phyloP scores from a whole-genome alignment of 2,329 filamentous ascomycete species.

The Capronia coronata region DNA sequence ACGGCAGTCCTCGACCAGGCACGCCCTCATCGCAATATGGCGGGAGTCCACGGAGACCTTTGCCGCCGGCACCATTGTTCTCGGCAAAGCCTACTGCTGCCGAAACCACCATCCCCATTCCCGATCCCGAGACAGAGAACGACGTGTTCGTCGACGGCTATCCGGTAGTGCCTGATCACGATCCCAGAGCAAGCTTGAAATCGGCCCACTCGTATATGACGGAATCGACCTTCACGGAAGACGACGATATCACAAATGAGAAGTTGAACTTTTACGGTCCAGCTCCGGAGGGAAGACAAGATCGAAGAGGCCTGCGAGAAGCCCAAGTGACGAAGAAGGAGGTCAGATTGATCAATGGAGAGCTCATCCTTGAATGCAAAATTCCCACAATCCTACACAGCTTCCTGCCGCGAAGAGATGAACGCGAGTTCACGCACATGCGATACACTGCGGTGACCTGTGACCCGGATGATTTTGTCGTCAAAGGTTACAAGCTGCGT shows the following conservation, averaged over 20 bases:
- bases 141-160: constrained; percentile 62
- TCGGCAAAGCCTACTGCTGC: constrained; percentile 40
- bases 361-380: constrained; percentile 96
- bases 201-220: constrained; percentile 60
- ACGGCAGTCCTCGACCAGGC: constrained; percentile 82
- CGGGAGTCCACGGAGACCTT: constrained; percentile 74
- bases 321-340: constrained; percentile 90
- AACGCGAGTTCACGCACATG: constrained; percentile 97
- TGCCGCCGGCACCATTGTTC: constrained; percentile 85
- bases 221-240: constrained; percentile 53
- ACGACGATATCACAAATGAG: constrained; percentile 41
- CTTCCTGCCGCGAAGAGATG: constrained; percentile 86
- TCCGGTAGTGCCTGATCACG: constrained; percentile 46
- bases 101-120: constrained; percentile 65
- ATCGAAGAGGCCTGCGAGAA: constrained; percentile 75
- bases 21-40: constrained; percentile 86
- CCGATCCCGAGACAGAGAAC: constrained; percentile 49
- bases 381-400: constrained; percentile 98
- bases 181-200: constrained; percentile 51
- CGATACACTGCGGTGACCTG: constrained; percentile 98
- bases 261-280: constrained; percentile 75
- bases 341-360: constrained; percentile 92
- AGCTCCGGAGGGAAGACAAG: constrained; percentile 78
- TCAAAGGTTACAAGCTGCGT: constrained; percentile 81
- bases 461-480: constrained; percentile 88